Base-by-base conservation (phyloP, 2,329 filamentous ascomycete genomes). In the Gnomoniopsis smithogilvyi region DNA sequence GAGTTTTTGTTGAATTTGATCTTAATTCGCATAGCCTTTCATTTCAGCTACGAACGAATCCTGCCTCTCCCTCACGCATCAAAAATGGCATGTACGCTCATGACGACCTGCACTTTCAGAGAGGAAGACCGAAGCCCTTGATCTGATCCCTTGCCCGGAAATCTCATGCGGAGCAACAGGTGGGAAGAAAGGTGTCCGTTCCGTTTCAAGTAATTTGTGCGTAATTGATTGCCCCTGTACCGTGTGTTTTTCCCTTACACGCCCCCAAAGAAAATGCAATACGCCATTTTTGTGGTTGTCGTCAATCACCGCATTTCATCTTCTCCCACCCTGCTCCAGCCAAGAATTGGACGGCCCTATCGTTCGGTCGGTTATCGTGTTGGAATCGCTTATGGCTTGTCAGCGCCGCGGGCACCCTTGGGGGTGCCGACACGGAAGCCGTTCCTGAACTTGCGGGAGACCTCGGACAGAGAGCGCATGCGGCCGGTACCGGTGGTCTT, bases 401-500 rank as follows among this genome's bases (percentile, higher is more conserved):
- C 51, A 70, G 85, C 81, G 73, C 90, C 91, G 69, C 88, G 88
- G 70, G 92, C 83, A 74, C 88, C 89, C 84, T 96, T 93, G 76
- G 92, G 92, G 71, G 84, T 79, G 76, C 95, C 95, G 70, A 81
- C 86, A 84, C 91, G 94, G 91, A 99, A 99, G 72, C 92, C 93
- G 83, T 99, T 99, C 85, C 89, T 92, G 88, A 96, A 96, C 82
- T 87, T 87, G 79, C 95, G 89, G 76, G 92, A 84, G 76, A 99
- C 88, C 73, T 85, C 86, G 86, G 96, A 96, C 78, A 99, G 86
- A 83, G 93, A 91, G 77, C 92, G 88, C 89, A 93, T 95, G 80
- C 95, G 91, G 79, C 95, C 95, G 75, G 92, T 94, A 74, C 95
- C 95, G 77, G 91, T 94, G 76, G 94, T 97, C 93, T 97, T 98